Base-by-base conservation (phyloP, 225 moss, liverwort and hornwort species). In the Climacium dendroides region DNA sequence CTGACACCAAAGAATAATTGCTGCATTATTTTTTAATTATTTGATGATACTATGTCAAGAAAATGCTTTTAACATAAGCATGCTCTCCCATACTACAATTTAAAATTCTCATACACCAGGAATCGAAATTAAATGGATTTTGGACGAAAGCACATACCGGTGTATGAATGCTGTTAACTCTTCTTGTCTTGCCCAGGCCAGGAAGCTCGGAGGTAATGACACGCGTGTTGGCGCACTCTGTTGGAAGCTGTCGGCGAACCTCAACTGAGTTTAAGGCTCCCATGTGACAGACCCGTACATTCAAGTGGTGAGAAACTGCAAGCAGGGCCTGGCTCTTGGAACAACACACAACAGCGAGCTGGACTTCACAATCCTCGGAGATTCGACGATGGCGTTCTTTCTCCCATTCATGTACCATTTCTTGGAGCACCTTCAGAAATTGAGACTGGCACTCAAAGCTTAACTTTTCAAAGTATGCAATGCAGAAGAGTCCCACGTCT, bases 181-280 rank as follows among this genome's bases (percentile, higher is more conserved):
- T 77, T 89, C 79, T 93, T 39, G 93, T 94, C 91, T 94, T 94
- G 74, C 94, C 94, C 53, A 94, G 84, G 11, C 94, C 93, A 52
- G 92, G 92, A 82, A 94, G 85, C 79, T 93, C 91, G 32, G 94
- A 94, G 79, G 90, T 91, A 50, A 94, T 84, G 76, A 94, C 91
- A 63, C 82, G 79, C 90, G 93, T 88, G 58, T 89, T 88, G 10
- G 66, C 73, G 78, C 94, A 94, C 66, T 90, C 89, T 47, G 78
- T 60, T 80, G 93, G 94, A 48, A 94, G 94, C 86, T 93, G 93
- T 48, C 53, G 61, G 52, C 87, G 88, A 85, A 91, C 83, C 52
- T 94, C 90, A 28, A 76, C 73, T 48, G 83, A 29, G 58, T 87
- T 84, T 37, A 90, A 81, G 57, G 75, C 73, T 69, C 83, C 93